Conservation (phyloP, 225 moss, liverwort and hornwort species). For the Neckera pumila region DNA sequence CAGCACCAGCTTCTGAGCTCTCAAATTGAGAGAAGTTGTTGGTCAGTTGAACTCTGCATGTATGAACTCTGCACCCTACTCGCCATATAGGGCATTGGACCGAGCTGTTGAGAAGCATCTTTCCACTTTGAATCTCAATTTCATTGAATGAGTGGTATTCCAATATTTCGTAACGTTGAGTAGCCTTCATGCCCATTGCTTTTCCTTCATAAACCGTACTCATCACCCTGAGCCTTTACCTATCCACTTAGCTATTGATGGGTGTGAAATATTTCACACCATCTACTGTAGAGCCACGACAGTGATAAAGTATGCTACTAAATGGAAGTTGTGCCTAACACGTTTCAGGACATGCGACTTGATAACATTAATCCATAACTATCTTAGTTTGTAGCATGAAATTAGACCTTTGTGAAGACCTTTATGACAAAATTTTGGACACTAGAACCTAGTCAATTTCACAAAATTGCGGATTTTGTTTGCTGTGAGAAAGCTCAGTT, state of each 20-base stretch:
- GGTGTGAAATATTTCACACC: too few relatives aligned
- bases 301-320: too few relatives aligned
- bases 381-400: background rate
- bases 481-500: background rate
- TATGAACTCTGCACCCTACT: background rate
- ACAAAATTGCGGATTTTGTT: rapidly evolving
- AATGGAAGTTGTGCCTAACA: too few relatives aligned
- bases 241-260: too few relatives aligned
- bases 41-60: background rate
- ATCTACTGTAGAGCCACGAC: too few relatives aligned
- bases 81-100: background rate
- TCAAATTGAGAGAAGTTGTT: background rate
- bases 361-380: too few relatives aligned
- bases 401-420: background rate
- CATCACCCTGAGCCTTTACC: too few relatives aligned
- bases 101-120: background rate
- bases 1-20: background rate
- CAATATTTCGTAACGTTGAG: background rate
- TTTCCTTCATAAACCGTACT: too few relatives aligned
- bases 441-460: background rate
- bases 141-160: background rate
- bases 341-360: background rate
- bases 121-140: background rate
- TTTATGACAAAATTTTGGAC: background rate
- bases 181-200: too few relatives aligned